A percentile compares a stretch with the other conserved stretches of the same genome.
phyloP scores from a whole-genome alignment of 768 basidiomycete genomes.

The Leccinum longicurvipes region DNA sequence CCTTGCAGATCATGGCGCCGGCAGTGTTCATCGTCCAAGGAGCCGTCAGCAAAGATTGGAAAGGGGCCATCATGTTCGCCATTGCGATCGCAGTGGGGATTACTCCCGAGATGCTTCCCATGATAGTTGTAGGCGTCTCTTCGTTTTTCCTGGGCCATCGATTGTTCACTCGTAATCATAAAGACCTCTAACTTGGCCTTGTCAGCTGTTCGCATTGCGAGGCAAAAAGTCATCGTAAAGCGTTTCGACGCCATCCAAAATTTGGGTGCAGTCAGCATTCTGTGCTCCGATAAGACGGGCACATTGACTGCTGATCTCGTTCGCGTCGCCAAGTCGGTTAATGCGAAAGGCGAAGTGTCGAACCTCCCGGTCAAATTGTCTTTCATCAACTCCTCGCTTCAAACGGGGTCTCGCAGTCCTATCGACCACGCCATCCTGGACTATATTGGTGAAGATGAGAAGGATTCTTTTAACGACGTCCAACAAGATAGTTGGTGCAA shows the following conservation, averaged over 20 bases:
- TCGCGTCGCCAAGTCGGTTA: slow-evolving; percentile 35
- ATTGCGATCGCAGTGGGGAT: slow-evolving; percentile 31
- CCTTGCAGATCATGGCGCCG: slow-evolving; percentile 28
- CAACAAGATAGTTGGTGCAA: slow-evolving; percentile 26
- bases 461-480: slow-evolving; percentile 3
- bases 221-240: slow-evolving; percentile 57
- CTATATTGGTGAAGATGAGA: slow-evolving; percentile 14
- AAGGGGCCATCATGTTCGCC: slow-evolving; percentile 30
- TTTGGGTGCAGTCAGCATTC: slow-evolving; percentile 49
- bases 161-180: slow-evolving; percentile 33
- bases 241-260: slow-evolving; percentile 64
- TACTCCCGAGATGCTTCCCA: slow-evolving; percentile 33
- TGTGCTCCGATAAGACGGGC: slow-evolving; percentile 67
- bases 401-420: slow-evolving; percentile 36
- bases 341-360: slow-evolving; percentile 19
- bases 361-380: slow-evolving; percentile 27
- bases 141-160: neutral
- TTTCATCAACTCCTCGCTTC: slow-evolving; percentile 31
- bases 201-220: slow-evolving; percentile 53
- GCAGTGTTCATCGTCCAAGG: slow-evolving; percentile 30
- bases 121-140: slow-evolving; percentile 29
- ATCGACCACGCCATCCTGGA: slow-evolving; percentile 35
- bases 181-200: slow-evolving; percentile 59
- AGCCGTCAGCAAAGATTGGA: slow-evolving; percentile 32
- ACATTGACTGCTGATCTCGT: slow-evolving; percentile 45